Percentiles rank a stretch among this genome's conserved stretches.
These are phyloP conservation scores for Amauroascus niger DNA, from an alignment of 2,329 filamentous ascomycete species.

Conservation along the genomic window DNA sequence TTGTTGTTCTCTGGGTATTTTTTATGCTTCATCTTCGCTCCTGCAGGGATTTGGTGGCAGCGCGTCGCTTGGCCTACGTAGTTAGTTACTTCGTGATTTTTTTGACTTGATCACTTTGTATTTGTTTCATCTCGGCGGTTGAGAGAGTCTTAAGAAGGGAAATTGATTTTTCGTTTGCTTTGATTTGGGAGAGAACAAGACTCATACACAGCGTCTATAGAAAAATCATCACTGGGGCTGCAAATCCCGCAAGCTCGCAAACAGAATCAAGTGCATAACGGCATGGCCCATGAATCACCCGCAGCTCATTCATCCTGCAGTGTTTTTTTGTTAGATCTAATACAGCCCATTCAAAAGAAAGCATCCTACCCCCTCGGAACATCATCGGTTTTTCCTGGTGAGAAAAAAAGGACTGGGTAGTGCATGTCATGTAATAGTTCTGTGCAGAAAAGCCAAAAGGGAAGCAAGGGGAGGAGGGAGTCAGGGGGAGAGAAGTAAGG, in stretches of 20 bases:
- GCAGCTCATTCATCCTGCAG: background rate
- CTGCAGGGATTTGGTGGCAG: background rate
- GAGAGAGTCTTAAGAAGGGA: background rate
- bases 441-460: background rate
- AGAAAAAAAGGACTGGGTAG: too few relatives aligned
- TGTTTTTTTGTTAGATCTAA: background rate
- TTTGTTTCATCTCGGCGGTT: background rate
- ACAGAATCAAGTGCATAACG: background rate
- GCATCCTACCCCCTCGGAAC: background rate
- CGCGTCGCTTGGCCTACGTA: conserved; percentile 1
- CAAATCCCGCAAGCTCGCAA: conserved; percentile 1
- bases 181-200: background rate
- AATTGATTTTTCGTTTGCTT: background rate
- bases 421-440: background rate
- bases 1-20: too few relatives aligned
- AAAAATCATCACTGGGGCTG: background rate
- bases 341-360: background rate
- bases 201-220: conserved; percentile 1
- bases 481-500: too few relatives aligned
- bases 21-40: background rate
- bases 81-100: too few relatives aligned
- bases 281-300: background rate
- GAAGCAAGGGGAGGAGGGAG: background rate
- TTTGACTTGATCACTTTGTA: too few relatives aligned
- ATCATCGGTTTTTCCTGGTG: background rate